phyloP scores from a whole-genome alignment of 768 basidiomycete genomes.

The Boletus rubescentipes region DNA sequence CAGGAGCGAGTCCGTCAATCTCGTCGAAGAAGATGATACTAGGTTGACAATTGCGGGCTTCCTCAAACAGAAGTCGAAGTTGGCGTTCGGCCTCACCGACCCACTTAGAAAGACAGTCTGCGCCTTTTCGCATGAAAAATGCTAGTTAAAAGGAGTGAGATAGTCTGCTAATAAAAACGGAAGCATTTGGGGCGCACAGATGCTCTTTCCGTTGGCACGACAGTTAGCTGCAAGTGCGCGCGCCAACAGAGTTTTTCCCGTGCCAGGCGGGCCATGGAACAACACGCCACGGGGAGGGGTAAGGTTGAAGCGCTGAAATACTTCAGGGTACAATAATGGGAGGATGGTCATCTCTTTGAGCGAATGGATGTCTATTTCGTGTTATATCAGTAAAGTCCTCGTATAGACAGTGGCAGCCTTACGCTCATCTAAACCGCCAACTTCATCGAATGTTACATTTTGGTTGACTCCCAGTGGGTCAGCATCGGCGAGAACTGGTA shows the following conservation, averaged over 20 bases:
- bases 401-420: constrained; percentile 27
- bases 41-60: constrained; percentile 89
- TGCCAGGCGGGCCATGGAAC: constrained; percentile 99
- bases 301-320: constrained; percentile 90
- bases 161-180: background rate
- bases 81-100: constrained; percentile 99
- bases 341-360: constrained; percentile 98
- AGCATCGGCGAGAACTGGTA: constrained; percentile 81
- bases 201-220: constrained; percentile 79
- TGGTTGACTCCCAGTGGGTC: constrained; percentile 94
- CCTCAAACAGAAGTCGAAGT: constrained; percentile 91
- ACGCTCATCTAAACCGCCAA: constrained; percentile 96
- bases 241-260: constrained; percentile 93
- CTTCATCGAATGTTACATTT: constrained; percentile 94
- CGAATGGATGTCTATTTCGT: constrained; percentile 79
- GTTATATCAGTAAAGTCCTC: constrained; percentile 1
- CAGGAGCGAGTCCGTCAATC: constrained; percentile 97
- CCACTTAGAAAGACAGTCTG: constrained; percentile 98
- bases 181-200: constrained; percentile 58
- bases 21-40: constrained; percentile 99
- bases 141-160: constrained; percentile 45
- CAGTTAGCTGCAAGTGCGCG: constrained; percentile 93
- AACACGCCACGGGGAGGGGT: constrained; percentile 96
- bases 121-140: constrained; percentile 99
- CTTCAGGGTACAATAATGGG: constrained; percentile 92